These are phyloP conservation scores for Spiraea crenata DNA, from an alignment of 331 rosid species.

Conservation along the genomic window DNA sequence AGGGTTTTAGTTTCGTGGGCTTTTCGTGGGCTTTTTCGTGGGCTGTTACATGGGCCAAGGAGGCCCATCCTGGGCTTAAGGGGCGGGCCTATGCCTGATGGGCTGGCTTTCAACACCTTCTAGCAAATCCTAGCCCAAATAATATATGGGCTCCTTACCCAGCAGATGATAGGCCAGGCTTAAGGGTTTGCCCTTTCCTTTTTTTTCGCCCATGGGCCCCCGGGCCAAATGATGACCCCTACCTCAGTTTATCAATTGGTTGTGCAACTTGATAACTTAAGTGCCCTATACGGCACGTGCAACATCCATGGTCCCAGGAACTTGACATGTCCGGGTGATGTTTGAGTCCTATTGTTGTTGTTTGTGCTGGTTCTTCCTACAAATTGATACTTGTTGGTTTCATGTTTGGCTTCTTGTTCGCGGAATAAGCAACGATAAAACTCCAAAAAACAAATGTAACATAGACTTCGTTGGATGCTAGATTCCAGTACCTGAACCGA, in stretches of 20 bases:
- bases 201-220: too few species aligned
- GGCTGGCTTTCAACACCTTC: too few species aligned
- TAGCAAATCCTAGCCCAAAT: too few species aligned
- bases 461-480: neutral
- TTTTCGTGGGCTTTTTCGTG: too few species aligned
- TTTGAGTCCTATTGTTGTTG: neutral
- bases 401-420: neutral
- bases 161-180: too few species aligned
- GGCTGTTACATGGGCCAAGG: too few species aligned
- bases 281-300: slow-evolving; percentile 6
- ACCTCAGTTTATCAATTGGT: neutral
- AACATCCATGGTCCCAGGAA: neutral
- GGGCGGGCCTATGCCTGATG: too few species aligned
- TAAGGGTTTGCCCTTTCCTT: too few species aligned
- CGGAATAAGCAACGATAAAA: neutral
- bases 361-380: neutral
- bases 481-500: slow-evolving; percentile 5
- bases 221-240: too few species aligned
- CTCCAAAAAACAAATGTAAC: slow-evolving; percentile 10
- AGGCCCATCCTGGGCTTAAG: too few species aligned
- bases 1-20: too few species aligned
- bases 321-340: neutral
- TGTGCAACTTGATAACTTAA: neutral
- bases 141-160: too few species aligned
- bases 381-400: neutral